These are phyloP conservation scores for Cyamopsis tetragonoloba DNA, from an alignment of 306 rosid genomes.

Conservation along the genomic window DNA sequence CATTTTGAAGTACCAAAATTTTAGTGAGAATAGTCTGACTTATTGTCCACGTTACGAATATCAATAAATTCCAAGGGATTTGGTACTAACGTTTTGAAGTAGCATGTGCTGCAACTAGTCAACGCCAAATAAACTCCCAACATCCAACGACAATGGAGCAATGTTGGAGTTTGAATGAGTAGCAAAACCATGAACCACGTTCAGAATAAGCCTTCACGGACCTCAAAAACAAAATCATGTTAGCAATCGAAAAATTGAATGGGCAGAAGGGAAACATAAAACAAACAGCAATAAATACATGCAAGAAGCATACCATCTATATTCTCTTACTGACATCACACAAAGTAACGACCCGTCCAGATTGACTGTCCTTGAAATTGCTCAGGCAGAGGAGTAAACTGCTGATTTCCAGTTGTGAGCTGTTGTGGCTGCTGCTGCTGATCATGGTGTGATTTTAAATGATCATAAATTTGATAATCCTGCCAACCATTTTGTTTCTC, in stretches of 20 bases:
- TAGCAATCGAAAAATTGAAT: conserved; percentile 11
- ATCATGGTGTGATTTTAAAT: conserved; percentile 51
- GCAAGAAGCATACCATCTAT: conserved; percentile 52
- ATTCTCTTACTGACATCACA: conserved; percentile 74
- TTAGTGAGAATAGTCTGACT: background rate
- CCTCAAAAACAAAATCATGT: conserved; percentile 34
- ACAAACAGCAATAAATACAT: background rate
- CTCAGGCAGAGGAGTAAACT: conserved; percentile 56
- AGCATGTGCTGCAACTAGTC: conserved; percentile 71
- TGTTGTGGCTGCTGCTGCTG: conserved; percentile 65
- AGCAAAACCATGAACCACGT: conserved; percentile 62
- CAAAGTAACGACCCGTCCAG: conserved; percentile 78
- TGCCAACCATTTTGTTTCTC: conserved; percentile 68
- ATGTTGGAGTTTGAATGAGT: conserved; percentile 63
- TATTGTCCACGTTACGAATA: background rate
- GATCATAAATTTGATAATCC: conserved; percentile 51
- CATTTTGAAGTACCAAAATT: no score
- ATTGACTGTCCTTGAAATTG: conserved; percentile 80
- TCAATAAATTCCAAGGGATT: background rate
- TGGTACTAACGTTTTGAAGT: conserved; percentile 54
- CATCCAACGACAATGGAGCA: conserved; percentile 57
- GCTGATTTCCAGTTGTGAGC: conserved; percentile 59
- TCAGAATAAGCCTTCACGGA: conserved; percentile 55
- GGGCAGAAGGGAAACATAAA: background rate
- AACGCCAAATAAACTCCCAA: conserved; percentile 71